Evolutionary conservation across 371 early-diverging fungal genomes (phyloP).

Genomic region (Apophysomyces trapeziformis): DNA sequence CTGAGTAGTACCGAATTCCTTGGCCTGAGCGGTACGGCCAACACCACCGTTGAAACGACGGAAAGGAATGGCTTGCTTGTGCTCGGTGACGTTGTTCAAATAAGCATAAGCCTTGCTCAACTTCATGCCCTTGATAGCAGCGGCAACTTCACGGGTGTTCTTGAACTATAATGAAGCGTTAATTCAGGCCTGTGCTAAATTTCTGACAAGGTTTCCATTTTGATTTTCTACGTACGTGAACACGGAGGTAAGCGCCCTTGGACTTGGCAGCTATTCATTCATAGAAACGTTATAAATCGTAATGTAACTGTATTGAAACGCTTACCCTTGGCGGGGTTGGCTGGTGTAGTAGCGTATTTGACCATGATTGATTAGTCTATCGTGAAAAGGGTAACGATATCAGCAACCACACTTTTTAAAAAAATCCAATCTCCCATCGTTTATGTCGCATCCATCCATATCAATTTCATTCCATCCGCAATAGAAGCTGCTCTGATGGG

Average conservation of each 20-base stretch:
- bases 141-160: conserved; percentile 99
- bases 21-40: conserved; percentile 98
- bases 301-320: background rate
- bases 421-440: background rate
- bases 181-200: background rate
- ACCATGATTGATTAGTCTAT: conserved; percentile 30
- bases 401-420: no score
- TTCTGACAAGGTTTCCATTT: background rate
- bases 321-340: conserved; percentile 44
- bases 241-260: conserved; percentile 36
- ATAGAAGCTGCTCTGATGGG: no score
- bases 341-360: conserved; percentile 48
- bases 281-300: background rate
- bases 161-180: conserved; percentile 60
- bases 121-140: conserved; percentile 93
- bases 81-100: conserved; percentile 94
- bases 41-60: conserved; percentile 97
- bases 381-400: background rate
- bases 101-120: conserved; percentile 94
- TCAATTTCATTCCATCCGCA: background rate
- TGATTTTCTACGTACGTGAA: conserved; percentile 26
- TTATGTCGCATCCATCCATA: conserved; percentile 4
- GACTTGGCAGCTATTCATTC: conserved; percentile 29
- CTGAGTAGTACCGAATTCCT: conserved; percentile 90
- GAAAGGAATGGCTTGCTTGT: conserved; percentile 99